A percentile compares a stretch with the other conserved stretches of the same genome.
Evolutionary conservation across 2,329 filamentous ascomycete species (phyloP).

Genomic region (Alternaria arbusti): DNA sequence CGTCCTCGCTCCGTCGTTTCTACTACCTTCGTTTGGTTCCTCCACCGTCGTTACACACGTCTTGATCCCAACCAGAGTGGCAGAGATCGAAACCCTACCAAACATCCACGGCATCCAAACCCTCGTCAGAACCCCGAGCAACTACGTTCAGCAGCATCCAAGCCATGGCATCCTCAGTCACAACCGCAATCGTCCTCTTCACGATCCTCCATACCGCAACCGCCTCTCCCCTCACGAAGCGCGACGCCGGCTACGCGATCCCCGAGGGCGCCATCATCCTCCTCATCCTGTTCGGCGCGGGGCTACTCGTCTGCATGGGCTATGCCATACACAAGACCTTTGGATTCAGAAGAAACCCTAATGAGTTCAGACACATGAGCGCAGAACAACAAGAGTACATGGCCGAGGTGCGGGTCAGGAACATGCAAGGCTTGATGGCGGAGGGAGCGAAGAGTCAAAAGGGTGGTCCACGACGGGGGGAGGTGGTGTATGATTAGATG

Average conservation of each 20-base stretch:
- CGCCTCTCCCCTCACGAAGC: slow-evolving; percentile 12
- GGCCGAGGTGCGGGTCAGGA: slow-evolving; percentile 25
- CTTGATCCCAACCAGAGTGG: neutral
- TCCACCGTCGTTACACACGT: neutral
- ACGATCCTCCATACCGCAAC: neutral
- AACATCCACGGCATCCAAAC: neutral
- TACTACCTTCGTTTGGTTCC: neutral
- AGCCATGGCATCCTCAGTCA: neutral
- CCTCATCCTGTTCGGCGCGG: slow-evolving; percentile 25
- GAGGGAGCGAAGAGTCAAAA: slow-evolving; percentile 9
- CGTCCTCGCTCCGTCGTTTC: neutral
- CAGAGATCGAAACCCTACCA: no score
- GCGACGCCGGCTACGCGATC: slow-evolving; percentile 22
- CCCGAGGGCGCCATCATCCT: slow-evolving; percentile 26
- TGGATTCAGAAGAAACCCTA: slow-evolving; percentile 14
- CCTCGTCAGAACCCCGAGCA: no score
- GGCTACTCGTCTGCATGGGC: slow-evolving; percentile 20
- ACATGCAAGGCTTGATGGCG: slow-evolving; percentile 17
- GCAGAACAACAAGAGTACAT: slow-evolving; percentile 30
- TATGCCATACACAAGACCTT: slow-evolving; percentile 26
- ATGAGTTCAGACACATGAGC: slow-evolving; percentile 14
- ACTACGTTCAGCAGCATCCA: neutral
- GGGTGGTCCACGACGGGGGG: neutral
- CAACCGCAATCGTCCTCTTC: neutral
- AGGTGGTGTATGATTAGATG: neutral